Evolutionary conservation across 2,329 filamentous ascomycete genomes (phyloP), one percentile per base, ranked within the genome.

Genomic region (Pseudocercospora fuligena): DNA sequence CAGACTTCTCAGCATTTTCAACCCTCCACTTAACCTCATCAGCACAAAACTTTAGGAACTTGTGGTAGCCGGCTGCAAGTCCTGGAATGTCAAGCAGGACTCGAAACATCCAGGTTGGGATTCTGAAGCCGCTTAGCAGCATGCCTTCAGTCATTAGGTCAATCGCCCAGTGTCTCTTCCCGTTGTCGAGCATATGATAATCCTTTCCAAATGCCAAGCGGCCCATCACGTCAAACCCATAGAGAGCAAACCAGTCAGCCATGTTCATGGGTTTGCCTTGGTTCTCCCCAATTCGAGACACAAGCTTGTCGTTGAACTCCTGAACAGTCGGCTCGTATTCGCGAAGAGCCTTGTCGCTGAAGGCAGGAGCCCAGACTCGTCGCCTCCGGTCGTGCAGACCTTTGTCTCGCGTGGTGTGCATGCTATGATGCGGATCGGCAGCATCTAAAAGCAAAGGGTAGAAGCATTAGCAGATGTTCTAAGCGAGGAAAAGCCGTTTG

Each of bases 141-240:
- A 79, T 74, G 5, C 74, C 76, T 29, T 76, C 75, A 0, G 73
- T 77, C 9, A 84, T 73, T 1, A 80, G 75, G 33, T 76, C 71
- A 14, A 81, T 76, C 1, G 77, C 78, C 73, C 74, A 78, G 60
- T 79, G 77, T 23, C 74, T 63, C 33, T 75, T 69, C 8, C 74
- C 75, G 9, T 71, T 69, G 23, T 79, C 74, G 19, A 82, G 72
- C 73, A 79, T 81, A 33, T 78, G 76, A 69, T 81, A 81, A 56
- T 81, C 73, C 60, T 78, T 74, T 4, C 79, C 81, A 69, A 84
- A 84, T 0, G 80, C 80, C 33, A 84, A 72, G 8, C 77, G 76
- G 6, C 81, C 80, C 79, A 83, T 82, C 25, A 82, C 76, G 69
- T 83, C 82, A 71, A 82, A 84, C 21, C 73, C 77, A 70, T 79